These are phyloP conservation scores for Candida khao-thaluensis DNA, from an alignment of 805 yeast species.

Conservation along the genomic window DNA sequence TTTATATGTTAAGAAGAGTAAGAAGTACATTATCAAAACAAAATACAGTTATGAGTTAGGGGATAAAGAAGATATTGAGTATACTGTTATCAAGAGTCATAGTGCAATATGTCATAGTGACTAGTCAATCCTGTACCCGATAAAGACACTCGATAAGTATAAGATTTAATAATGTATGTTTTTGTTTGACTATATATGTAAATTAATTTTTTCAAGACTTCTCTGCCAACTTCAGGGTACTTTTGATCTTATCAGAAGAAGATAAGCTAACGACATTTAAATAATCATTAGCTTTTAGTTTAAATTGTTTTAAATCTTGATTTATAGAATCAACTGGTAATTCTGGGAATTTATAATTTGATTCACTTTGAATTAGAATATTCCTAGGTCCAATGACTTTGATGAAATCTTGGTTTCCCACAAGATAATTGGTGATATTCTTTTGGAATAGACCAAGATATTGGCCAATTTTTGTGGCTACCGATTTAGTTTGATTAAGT, in stretches of 20 bases:
- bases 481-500: background rate
- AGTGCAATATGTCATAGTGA: constrained; percentile 6
- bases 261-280: constrained; percentile 46
- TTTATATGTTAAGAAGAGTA: constrained; percentile 1
- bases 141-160: too few relatives aligned
- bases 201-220: too few relatives aligned
- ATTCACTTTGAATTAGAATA: constrained; percentile 47
- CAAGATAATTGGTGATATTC: constrained; percentile 15
- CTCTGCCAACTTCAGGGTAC: constrained; percentile 37
- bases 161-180: too few relatives aligned
- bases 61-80: background rate
- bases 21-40: background rate
- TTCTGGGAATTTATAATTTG: constrained; percentile 21
- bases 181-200: too few relatives aligned
- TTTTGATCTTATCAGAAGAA: constrained; percentile 41
- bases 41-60: constrained; percentile 4
- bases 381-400: constrained; percentile 56
- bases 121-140: too few relatives aligned
- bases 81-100: constrained; percentile 2
- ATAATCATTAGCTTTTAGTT: constrained; percentile 40
- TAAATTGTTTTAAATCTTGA: constrained; percentile 10
- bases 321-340: constrained; percentile 12
- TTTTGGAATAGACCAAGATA: background rate
- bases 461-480: background rate
- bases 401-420: constrained; percentile 45